phyloP scores from a whole-genome alignment of 2,329 filamentous ascomycete genomes.

The Exutisphaerella laricina region DNA sequence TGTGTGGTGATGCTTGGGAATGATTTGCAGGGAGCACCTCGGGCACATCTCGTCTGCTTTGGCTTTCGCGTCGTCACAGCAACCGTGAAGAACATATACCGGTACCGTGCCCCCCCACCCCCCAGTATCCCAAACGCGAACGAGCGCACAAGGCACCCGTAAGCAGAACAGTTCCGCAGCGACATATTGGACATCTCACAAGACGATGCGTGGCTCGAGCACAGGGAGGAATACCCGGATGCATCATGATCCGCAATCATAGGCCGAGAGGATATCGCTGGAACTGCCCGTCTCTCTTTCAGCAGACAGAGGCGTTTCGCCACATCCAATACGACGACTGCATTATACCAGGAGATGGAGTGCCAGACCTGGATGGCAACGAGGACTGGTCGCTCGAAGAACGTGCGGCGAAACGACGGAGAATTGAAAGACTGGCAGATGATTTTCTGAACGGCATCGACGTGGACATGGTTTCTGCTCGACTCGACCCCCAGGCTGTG shows the following conservation, averaged over 20 bases:
- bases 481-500: conserved; percentile 23
- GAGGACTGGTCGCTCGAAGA: conserved; percentile 50
- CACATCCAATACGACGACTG: conserved; percentile 24
- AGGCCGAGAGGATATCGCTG: conserved; percentile 28
- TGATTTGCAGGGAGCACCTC: not conserved
- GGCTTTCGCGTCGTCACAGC: not conserved
- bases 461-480: conserved; percentile 56
- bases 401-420: conserved; percentile 46
- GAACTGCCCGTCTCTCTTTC: conserved; percentile 29
- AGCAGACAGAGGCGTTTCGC: conserved; percentile 27
- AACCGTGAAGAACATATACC: too few species aligned
- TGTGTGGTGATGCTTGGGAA: not conserved
- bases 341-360: conserved; percentile 27
- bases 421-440: conserved; percentile 56
- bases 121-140: too few species aligned
- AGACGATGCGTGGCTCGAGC: too few species aligned
- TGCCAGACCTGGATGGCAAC: conserved; percentile 54
- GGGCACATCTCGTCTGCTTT: not conserved
- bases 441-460: conserved; percentile 53
- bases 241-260: conserved; percentile 29
- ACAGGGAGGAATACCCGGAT: too few species aligned
- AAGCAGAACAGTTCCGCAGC: too few species aligned
- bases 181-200: too few species aligned
- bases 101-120: too few species aligned
- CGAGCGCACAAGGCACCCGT: too few species aligned